Evolutionary conservation across 2,329 filamentous ascomycete species (phyloP), one percentile per base, ranked within the genome.

Genomic region (Exophiala alcalophila): DNA sequence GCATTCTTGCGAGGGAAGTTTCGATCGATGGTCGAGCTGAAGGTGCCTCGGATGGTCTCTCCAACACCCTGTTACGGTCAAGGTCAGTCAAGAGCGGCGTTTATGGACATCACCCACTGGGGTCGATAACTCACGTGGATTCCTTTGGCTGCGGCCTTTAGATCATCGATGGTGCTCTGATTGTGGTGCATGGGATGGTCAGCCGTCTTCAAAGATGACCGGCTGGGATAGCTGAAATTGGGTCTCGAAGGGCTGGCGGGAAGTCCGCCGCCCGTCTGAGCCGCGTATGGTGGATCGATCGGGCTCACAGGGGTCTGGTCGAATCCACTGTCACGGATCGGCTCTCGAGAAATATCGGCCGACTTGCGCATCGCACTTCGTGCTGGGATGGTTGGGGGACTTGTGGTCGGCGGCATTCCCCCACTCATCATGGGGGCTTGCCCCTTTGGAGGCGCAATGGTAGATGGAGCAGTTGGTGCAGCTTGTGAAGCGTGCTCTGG

Each of bases 141-240:
- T 25, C 53, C 53, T 19, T 50, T 52, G 11, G 51, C 51, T 12
- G 53, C 53, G 1, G 51, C 50, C 19, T 46, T 50, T 12, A 56
- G 27, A 29, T 54, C 49, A 18, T 51, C 41, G n/a, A 56, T 49
- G 11, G 51, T 52, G 25, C 18, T 41, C 23, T 39, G 42, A 31
- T 53, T 53, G 11, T 53, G 47, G 14, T 37, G 30, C 30, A 42
- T 29, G 7, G 48, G 44, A 26, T 53, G 52, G 16, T 51, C 44
- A 11, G 48, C 34, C 18, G 44, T 49, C 26, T 28, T 31, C 9
- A 50, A 19, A 4, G 47, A 47, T 9, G 44, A 44, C n/a, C 49
- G 53, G 34, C 27, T 44, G 1, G 53, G 53, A 28, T 56, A 56
- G 36, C 53, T 56, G 48, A 49, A 56, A 33, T 54, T 56, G 16